Base-by-base conservation (phyloP, 306 rosid species). In the Pueraria montana region DNA sequence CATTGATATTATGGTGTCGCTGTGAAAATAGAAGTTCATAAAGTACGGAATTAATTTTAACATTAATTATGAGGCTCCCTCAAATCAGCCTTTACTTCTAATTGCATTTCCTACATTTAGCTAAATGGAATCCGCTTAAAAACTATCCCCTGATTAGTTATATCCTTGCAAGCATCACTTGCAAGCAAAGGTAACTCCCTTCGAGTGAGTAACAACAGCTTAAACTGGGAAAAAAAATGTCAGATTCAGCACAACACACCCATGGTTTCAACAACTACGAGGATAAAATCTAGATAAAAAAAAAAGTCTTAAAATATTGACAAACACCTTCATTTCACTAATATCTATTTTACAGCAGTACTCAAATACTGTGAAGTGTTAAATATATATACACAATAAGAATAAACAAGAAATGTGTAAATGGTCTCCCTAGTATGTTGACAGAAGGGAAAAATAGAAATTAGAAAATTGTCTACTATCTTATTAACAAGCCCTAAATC, bases 361-460 rank as follows among this genome's bases (percentile, higher is more conserved):
- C 32, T 69, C 67, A 27, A 71, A 46, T 52, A 40, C 18, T 9
- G 2, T 8, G 30, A 56, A 43, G 68, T 56, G 75, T 77, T 56
- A 36, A 65, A 30, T 63, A 64, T 77, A 80, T 76, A 64, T 59
- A n/a, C 10, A 87, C 86, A 87, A 48, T 53, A 70, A 50, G 55
- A 85, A 75, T 75, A 36, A 36, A 45, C 50, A 49, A 58, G 11
- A 27, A 11, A 67, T 32, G 4, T 11, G 52, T 72, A 49, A 53
- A 1, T 70, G 76, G 76, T 79, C 74, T 55, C 4, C 27, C 61
- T 61, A 64, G 61, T 26, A 59, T 79, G 34, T 36, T 72, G 23
- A 42, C 55, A 2, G 62, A 61, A 58, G 65, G 24, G n/a, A n/a
- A 50, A 30, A 63, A 46, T 74, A 40, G n/a, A 38, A 67, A 67